A percentile compares a stretch with the other conserved stretches of the same genome.
Evolutionary conservation across 768 basidiomycete genomes (phyloP).

Genomic region (Pholiota molesta): DNA sequence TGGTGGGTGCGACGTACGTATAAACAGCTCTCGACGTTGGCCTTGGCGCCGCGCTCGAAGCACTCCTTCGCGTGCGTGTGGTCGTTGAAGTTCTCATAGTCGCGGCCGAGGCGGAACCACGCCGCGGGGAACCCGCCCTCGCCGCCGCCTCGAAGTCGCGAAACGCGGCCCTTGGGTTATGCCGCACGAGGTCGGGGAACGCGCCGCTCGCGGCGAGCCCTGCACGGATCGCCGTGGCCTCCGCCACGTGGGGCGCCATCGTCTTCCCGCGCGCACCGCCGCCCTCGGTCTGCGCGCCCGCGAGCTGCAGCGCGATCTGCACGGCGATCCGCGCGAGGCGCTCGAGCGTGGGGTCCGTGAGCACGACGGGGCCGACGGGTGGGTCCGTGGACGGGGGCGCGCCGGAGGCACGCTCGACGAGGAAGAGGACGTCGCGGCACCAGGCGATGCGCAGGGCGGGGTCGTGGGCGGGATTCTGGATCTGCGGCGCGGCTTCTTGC

Average conservation of each 20-base stretch:
- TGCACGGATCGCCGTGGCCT: conserved; percentile 78
- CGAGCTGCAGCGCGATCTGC: conserved; percentile 61
- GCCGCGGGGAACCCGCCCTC: conserved; percentile 75
- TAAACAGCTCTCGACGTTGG: conserved; percentile 75
- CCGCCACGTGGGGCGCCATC: conserved; percentile 52
- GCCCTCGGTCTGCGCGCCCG: conserved; percentile 26
- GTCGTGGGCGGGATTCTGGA: conserved; percentile 59
- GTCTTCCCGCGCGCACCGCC: conserved; percentile 14
- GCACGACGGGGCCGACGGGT: conserved; percentile 52
- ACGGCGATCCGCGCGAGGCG: conserved; percentile 68
- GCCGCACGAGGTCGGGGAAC: conserved; percentile 63
- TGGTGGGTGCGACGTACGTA: conserved; percentile 70
- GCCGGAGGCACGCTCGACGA: conserved; percentile 56
- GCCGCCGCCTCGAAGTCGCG: conserved; percentile 88
- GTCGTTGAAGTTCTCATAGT: conserved; percentile 90
- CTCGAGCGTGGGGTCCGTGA: conserved; percentile 61
- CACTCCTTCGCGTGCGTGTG: conserved; percentile 74
- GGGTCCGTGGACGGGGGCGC: conserved; percentile 41
- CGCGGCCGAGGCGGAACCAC: conserved; percentile 91
- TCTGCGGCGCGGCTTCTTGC: conserved; percentile 46
- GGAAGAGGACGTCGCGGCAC: conserved; percentile 81
- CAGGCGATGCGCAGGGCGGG: conserved; percentile 70
- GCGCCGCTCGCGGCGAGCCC: conserved; percentile 74
- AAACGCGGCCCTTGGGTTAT: conserved; percentile 81
- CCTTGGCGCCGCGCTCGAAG: conserved; percentile 80